A percentile compares a stretch with the other conserved stretches of the same genome.
Evolutionary conservation across 208 protist species (phyloP).

Genomic region (Herpetomonas muscarum): DNA sequence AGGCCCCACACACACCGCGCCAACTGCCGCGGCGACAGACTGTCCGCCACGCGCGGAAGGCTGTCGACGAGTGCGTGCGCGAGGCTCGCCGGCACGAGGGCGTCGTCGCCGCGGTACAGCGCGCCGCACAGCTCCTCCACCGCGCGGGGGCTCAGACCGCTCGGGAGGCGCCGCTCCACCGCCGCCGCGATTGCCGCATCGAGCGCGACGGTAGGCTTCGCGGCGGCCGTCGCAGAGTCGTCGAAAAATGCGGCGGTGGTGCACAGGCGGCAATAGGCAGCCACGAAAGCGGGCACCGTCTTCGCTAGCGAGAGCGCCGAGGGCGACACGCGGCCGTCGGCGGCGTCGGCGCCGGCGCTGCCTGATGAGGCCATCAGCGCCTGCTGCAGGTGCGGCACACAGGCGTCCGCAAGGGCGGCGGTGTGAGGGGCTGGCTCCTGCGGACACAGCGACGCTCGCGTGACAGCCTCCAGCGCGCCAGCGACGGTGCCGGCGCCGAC

Average conservation of each 20-base stretch:
- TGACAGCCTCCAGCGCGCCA: neutral
- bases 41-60: slow-evolving; percentile 40
- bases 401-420: neutral
- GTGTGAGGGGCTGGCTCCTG: too few species aligned
- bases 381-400: neutral
- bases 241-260: neutral
- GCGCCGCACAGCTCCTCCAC: slow-evolving; percentile 14
- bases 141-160: slow-evolving; percentile 5
- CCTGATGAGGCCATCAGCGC: neutral
- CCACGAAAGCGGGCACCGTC: neutral
- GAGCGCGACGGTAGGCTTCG: neutral
- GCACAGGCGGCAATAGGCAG: neutral
- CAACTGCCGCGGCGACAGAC: slow-evolving; percentile 45
- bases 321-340: neutral
- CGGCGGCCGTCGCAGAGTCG: neutral
- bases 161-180: neutral
- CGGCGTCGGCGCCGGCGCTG: too few species aligned
- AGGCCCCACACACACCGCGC: slow-evolving; percentile 46
- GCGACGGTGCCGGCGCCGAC: neutral
- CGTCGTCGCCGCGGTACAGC: neutral
- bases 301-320: neutral
- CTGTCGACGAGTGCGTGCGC: slow-evolving; percentile 27
- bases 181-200: slow-evolving; percentile 9
- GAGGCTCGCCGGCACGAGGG: slow-evolving; percentile 14
- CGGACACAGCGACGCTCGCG: too few species aligned